A percentile compares a stretch with the other conserved stretches of the same genome.
Conservation (phyloP, 1,284 basidiomycete genomes). For the Tilletia walkeri region DNA sequence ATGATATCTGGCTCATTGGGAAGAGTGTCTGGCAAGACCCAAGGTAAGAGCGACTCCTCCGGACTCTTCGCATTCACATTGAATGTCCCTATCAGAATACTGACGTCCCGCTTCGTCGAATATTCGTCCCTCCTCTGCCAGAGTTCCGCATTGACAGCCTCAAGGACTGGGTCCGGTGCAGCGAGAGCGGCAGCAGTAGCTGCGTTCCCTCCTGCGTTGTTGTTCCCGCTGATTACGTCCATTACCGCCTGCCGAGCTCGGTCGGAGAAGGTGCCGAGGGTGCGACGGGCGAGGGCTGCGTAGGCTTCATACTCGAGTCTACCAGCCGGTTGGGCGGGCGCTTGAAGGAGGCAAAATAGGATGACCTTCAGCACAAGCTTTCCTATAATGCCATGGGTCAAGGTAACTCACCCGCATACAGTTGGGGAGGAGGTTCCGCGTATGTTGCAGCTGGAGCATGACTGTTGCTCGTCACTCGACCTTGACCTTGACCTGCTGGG, state of each 20-base stretch:
- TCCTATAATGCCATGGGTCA: not conserved
- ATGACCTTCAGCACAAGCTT: not conserved
- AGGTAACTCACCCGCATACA: slow-evolving; percentile 4
- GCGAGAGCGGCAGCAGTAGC: not conserved
- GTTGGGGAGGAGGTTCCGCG: not conserved
- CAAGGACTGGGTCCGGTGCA: slow-evolving; percentile 76
- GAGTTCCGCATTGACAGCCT: slow-evolving; percentile 68
- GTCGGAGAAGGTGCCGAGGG: slow-evolving; percentile 6
- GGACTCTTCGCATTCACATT: slow-evolving; percentile 88
- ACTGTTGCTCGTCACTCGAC: not conserved
- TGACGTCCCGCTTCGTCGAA: slow-evolving; percentile 71
- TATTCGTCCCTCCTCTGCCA: slow-evolving; percentile 70
- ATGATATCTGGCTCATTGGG: slow-evolving; percentile 55
- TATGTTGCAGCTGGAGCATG: too few relatives aligned
- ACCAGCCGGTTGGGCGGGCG: not conserved
- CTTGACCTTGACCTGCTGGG: not conserved
- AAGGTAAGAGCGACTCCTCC: slow-evolving; percentile 75
- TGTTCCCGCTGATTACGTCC: not conserved
- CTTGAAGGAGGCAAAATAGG: not conserved
- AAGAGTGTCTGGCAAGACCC: slow-evolving; percentile 72
- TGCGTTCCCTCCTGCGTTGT: not conserved
- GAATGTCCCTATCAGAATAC: slow-evolving; percentile 86
- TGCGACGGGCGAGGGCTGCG: slow-evolving; percentile 5
- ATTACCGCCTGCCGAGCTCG: slow-evolving; percentile 3
- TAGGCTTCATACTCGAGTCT: slow-evolving; percentile 14